Evolutionary conservation across 2,329 filamentous ascomycete species (phyloP).

Genomic region (Chaetothyriales sp.): DNA sequence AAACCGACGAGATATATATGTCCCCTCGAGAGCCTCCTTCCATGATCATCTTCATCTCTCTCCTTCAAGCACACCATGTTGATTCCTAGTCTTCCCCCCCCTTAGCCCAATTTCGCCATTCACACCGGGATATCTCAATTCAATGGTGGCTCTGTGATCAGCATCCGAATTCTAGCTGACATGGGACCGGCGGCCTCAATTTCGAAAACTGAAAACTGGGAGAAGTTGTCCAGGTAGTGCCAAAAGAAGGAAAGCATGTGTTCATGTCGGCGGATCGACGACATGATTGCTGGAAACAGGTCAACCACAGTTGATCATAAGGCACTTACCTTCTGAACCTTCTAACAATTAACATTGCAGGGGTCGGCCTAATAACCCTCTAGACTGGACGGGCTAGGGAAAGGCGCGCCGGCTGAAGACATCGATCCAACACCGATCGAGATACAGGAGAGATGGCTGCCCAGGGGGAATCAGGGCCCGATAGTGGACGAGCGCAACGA

Average conservation of each 20-base stretch:
- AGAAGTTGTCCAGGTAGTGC: background rate
- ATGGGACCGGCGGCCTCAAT: background rate
- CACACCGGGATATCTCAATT: background rate
- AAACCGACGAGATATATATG: background rate
- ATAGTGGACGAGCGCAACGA: background rate
- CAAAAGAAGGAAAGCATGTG: background rate
- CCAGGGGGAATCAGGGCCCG: background rate
- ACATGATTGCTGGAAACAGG: background rate
- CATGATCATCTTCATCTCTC: background rate
- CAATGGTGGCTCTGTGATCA: background rate
- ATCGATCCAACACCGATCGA: background rate
- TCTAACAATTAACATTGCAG: background rate
- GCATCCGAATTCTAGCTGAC: background rate
- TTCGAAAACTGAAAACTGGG: background rate
- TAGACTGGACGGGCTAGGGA: background rate
- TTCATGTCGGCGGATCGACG: background rate
- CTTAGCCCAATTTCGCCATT: background rate
- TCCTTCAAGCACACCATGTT: background rate
- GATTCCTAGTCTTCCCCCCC: no score
- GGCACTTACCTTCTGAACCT: background rate
- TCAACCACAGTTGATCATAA: background rate
- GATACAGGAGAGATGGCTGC: background rate
- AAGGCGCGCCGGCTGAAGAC: background rate
- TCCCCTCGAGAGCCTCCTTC: background rate
- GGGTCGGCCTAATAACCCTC: background rate